Percentiles rank a stretch among this genome's conserved stretches.
These are phyloP conservation scores for Sesbania bispinosa DNA, from an alignment of 306 rosid species.

Conservation along the genomic window DNA sequence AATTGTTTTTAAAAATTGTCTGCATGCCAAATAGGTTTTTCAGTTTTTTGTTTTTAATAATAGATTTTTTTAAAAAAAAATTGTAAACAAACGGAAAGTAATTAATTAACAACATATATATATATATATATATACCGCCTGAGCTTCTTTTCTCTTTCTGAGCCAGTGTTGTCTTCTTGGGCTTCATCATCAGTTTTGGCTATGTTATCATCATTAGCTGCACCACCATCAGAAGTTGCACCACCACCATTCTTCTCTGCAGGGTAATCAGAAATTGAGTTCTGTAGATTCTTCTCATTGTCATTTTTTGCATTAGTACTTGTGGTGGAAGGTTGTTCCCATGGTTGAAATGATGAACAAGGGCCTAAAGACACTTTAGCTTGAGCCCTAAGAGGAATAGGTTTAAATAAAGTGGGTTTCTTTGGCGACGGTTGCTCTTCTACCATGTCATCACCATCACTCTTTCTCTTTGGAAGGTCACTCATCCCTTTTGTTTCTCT, in stretches of 20 bases:
- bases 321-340: conserved; percentile 17
- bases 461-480: not conserved
- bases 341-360: not conserved
- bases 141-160: conserved; percentile 23
- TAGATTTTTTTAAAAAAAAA: no score
- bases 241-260: not conserved
- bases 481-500: conserved; percentile 8
- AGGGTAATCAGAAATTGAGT: not conserved
- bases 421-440: not conserved
- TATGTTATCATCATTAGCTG: not conserved
- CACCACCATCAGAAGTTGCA: not conserved
- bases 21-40: no score
- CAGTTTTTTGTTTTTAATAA: no score
- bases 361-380: not conserved
- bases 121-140: conserved; percentile 14
- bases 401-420: not conserved
- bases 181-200: not conserved
- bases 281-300: not conserved
- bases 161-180: not conserved
- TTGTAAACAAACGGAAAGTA: no score
- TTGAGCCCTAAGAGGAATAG: conserved; percentile 1
- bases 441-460: not conserved
- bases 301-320: not conserved
- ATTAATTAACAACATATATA: not conserved
- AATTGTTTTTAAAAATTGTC: no score